These are phyloP conservation scores for Schwanniomyces yamadae DNA, from an alignment of 805 yeast species.

Conservation along the genomic window DNA sequence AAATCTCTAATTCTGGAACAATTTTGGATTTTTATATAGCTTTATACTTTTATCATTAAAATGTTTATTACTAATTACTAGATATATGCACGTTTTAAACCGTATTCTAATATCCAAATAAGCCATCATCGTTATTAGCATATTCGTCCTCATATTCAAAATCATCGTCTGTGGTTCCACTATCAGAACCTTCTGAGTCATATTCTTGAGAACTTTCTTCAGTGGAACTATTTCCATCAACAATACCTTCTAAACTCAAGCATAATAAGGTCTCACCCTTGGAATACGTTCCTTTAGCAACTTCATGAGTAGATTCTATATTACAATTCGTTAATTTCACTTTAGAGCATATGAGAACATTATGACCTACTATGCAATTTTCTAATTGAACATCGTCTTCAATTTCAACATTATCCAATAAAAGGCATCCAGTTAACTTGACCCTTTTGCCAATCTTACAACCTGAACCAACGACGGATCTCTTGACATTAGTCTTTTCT, in stretches of 20 bases:
- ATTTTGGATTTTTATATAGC: constrained; percentile 1
- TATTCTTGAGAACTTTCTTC: constrained; percentile 28
- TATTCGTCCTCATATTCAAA: constrained; percentile 56
- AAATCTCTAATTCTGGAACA: too few species aligned
- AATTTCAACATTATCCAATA: constrained; percentile 66
- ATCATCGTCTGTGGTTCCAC: constrained; percentile 18
- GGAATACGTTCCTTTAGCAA: constrained; percentile 51
- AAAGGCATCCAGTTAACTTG: constrained; percentile 81
- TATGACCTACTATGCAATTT: constrained; percentile 80
- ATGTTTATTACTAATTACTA: constrained; percentile 1
- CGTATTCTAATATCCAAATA: constrained; percentile 39
- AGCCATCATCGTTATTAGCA: constrained; percentile 58
- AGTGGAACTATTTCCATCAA: constrained; percentile 30
- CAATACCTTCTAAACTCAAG: constrained; percentile 43
- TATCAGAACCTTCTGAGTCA: constrained; percentile 41
- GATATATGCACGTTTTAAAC: not conserved
- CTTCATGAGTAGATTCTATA: constrained; percentile 76
- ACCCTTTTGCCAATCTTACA: constrained; percentile 84
- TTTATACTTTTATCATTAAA: constrained; percentile 3
- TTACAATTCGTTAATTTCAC: constrained; percentile 74
- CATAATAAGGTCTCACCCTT: constrained; percentile 60
- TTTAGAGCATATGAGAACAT: constrained; percentile 62
- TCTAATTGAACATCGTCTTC: constrained; percentile 82
- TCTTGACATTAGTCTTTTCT: constrained; percentile 82
- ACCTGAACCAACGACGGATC: constrained; percentile 73